Evolutionary conservation across 2,329 filamentous ascomycete genomes (phyloP).

Genomic region (Colletotrichum graminicola): DNA sequence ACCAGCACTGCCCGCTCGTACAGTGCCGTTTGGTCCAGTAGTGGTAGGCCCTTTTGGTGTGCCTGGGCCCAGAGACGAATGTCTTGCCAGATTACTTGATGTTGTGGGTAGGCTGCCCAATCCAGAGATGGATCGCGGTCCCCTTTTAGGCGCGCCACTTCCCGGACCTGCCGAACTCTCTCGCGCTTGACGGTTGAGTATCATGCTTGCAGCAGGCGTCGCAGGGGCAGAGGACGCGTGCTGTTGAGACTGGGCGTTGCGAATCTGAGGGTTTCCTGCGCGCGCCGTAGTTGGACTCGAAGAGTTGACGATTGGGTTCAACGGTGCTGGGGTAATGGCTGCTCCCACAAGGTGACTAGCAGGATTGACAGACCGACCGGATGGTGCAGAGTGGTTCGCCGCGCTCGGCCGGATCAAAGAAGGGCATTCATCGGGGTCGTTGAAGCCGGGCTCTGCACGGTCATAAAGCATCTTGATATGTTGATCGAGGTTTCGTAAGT

Average conservation of each 20-base stretch:
- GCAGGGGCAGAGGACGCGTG: slow-evolving; percentile 69
- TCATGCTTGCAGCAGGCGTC: slow-evolving; percentile 71
- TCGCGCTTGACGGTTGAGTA: slow-evolving; percentile 67
- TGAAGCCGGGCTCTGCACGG: slow-evolving; percentile 71
- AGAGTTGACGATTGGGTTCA: slow-evolving; percentile 54
- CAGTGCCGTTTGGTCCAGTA: slow-evolving; percentile 51
- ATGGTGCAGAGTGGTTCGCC: slow-evolving; percentile 61
- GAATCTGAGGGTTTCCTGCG: slow-evolving; percentile 60
- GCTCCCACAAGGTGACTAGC: slow-evolving; percentile 52
- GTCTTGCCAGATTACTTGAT: slow-evolving; percentile 71
- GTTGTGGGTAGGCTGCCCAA: slow-evolving; percentile 62
- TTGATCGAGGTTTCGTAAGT: slow-evolving; percentile 71
- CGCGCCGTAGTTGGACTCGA: slow-evolving; percentile 59
- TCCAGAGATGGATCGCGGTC: slow-evolving; percentile 61
- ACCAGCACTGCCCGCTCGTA: slow-evolving; percentile 70
- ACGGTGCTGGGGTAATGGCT: slow-evolving; percentile 50
- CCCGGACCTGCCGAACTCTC: slow-evolving; percentile 71
- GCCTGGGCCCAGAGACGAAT: slow-evolving; percentile 72
- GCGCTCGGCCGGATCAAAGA: slow-evolving; percentile 71
- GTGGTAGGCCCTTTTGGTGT: slow-evolving; percentile 64
- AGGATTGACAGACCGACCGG: slow-evolving; percentile 58
- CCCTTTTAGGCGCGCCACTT: slow-evolving; percentile 62
- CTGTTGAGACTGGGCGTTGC: slow-evolving; percentile 63
- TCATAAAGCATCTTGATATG: slow-evolving; percentile 74
- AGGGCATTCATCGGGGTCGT: slow-evolving; percentile 72